These are phyloP conservation scores for Cylindrodendrum hubeiense DNA, from an alignment of 2,329 filamentous ascomycete genomes.

Conservation along the genomic window DNA sequence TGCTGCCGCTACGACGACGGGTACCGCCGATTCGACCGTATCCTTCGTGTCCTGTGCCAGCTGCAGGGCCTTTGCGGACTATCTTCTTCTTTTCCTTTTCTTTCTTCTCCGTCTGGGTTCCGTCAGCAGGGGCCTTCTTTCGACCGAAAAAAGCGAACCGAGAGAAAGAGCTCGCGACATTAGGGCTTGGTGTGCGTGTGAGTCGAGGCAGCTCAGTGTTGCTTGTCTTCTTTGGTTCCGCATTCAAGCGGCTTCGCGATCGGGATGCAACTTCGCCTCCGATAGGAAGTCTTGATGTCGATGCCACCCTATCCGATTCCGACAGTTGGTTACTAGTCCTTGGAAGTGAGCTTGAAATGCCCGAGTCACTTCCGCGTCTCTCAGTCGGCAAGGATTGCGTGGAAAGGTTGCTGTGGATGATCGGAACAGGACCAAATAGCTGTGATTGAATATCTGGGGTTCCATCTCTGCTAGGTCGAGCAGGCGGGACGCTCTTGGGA, in stretches of 20 bases:
- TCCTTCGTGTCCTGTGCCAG: constrained; percentile 94
- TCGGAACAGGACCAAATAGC: constrained; percentile 61
- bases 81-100: constrained; percentile 53
- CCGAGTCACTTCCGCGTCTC: constrained; percentile 58
- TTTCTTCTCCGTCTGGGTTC: constrained; percentile 63
- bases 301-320: constrained; percentile 45
- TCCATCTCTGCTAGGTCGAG: constrained; percentile 76
- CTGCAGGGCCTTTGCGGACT: constrained; percentile 81
- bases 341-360: constrained; percentile 47
- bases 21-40: constrained; percentile 75
- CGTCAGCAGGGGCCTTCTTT: constrained; percentile 72
- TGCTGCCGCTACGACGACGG: constrained; percentile 74
- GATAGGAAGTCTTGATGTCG: constrained; percentile 47
- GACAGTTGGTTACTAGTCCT: constrained; percentile 51
- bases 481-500: constrained; percentile 60
- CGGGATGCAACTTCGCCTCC: constrained; percentile 34
- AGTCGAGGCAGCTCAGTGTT: constrained; percentile 34
- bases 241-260: constrained; percentile 16
- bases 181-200: constrained; percentile 66
- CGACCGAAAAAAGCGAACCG: constrained; percentile 85
- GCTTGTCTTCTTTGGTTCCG: constrained; percentile 37
- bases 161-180: constrained; percentile 66
- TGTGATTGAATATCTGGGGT: constrained; percentile 72
- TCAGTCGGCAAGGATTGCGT: constrained; percentile 60
- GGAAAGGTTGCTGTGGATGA: constrained; percentile 74